phyloP scores from a whole-genome alignment of 108 stramenopile species.

The Asterionellopsis glacialis region DNA sequence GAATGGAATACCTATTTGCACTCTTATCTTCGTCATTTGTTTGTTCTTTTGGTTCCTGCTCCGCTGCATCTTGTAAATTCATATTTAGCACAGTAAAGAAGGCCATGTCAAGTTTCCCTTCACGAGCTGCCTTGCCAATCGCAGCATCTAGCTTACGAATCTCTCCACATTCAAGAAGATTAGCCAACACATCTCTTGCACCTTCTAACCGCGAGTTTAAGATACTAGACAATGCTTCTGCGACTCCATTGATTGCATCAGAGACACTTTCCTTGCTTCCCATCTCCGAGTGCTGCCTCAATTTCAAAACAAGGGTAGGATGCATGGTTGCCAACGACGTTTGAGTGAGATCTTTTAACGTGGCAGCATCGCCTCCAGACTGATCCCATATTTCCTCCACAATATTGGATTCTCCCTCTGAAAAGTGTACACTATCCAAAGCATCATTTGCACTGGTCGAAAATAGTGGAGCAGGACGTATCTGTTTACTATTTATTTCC shows the following conservation, averaged over 20 bases:
- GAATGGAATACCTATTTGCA: constrained; percentile 60
- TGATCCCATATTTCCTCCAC: constrained; percentile 13
- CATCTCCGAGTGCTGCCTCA: constrained; percentile 14
- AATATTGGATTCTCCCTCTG: constrained; percentile 20
- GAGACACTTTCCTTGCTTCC: constrained; percentile 3
- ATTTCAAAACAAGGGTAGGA: constrained; percentile 36
- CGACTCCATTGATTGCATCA: constrained; percentile 16
- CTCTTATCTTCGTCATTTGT: constrained; percentile 13
- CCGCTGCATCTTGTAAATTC: constrained; percentile 69
- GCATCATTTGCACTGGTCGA: too few relatives aligned
- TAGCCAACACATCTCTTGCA: constrained; percentile 48
- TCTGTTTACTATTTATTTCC: too few relatives aligned
- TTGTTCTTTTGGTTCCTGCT: constrained; percentile 28
- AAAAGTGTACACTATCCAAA: not conserved
- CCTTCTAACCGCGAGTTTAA: constrained; percentile 45
- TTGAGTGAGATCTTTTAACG: constrained; percentile 16
- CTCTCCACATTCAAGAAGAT: constrained; percentile 67
- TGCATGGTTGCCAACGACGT: constrained; percentile 27
- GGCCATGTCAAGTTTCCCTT: constrained; percentile 71
- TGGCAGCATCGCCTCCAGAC: not conserved
- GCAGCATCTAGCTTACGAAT: constrained; percentile 75
- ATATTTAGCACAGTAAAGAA: constrained; percentile 77
- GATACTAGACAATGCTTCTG: constrained; percentile 41
- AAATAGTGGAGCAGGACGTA: too few relatives aligned
- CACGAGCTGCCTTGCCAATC: constrained; percentile 72